Evolutionary conservation across 1,139 yeast species (phyloP).

Genomic region (Geotrichum carabidarum): DNA sequence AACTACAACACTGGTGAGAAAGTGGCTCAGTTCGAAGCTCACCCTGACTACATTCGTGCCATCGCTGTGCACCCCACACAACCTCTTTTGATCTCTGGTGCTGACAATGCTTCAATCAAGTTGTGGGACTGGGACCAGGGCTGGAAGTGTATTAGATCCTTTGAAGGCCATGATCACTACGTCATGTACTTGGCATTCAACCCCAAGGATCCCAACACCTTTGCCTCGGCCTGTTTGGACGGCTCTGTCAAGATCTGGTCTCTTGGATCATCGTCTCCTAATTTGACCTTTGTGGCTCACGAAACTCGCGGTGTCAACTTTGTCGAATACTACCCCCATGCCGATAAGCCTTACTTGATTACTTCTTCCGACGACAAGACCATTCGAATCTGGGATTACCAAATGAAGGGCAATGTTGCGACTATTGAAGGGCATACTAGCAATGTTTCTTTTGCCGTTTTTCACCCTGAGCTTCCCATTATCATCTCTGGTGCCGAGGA

Average conservation of each 20-base stretch:
- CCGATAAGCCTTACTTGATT: conserved; percentile 91
- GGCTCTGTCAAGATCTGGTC: conserved; percentile 97
- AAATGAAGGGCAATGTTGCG: conserved; percentile 92
- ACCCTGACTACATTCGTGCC: conserved; percentile 91
- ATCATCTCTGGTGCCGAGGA: conserved; percentile 85
- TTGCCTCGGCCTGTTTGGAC: conserved; percentile 95
- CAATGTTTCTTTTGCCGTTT: conserved; percentile 91
- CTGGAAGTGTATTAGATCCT: conserved; percentile 85
- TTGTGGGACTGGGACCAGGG: conserved; percentile 92
- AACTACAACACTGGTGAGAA: conserved; percentile 86
- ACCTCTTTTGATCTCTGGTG: conserved; percentile 81
- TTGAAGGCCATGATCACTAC: conserved; percentile 93
- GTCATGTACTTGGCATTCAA: conserved; percentile 93
- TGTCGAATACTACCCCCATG: conserved; percentile 93
- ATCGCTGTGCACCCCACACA: conserved; percentile 91
- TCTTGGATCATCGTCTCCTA: conserved; percentile 80
- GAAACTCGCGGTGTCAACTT: conserved; percentile 90
- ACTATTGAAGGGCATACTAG: conserved; percentile 89
- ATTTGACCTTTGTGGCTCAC: conserved; percentile 86
- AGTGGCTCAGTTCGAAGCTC: conserved; percentile 92
- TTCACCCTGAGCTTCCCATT: conserved; percentile 93
- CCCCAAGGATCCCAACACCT: conserved; percentile 95
- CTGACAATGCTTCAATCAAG: conserved; percentile 87
- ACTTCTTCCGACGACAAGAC: conserved; percentile 92
- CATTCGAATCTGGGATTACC: conserved; percentile 93